These are phyloP conservation scores for Tranzscheliella williamsii DNA, from an alignment of 1,284 basidiomycete genomes.

Conservation along the genomic window DNA sequence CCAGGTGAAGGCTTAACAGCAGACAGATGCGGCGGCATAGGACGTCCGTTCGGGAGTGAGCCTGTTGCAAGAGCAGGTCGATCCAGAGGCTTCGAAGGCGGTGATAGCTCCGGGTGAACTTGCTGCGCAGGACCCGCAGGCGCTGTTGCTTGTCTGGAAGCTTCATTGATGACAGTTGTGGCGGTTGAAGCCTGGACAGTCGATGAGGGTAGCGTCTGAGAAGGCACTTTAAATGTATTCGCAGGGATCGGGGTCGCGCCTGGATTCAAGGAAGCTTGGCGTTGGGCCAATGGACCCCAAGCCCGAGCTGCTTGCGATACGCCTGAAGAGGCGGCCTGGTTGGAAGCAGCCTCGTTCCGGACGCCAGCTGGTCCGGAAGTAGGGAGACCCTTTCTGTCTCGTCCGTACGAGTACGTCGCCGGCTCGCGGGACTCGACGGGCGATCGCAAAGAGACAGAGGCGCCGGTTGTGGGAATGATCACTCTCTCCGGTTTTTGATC, in stretches of 20 bases:
- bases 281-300: constrained; percentile 56
- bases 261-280: constrained; percentile 42
- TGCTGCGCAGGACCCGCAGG: too few species aligned
- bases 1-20: too few species aligned
- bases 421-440: constrained; percentile 27
- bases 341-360: constrained; percentile 9
- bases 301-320: constrained; percentile 22
- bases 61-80: too few species aligned
- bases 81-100: too few species aligned
- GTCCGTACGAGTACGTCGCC: constrained; percentile 13
- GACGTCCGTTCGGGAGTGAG: constrained; percentile 14
- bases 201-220: too few species aligned
- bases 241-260: constrained; percentile 17
- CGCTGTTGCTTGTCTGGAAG: too few species aligned
- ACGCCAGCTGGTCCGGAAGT: constrained; percentile 8
- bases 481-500: constrained; percentile 34
- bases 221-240: too few species aligned
- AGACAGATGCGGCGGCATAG: constrained; percentile 24
- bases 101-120: too few species aligned
- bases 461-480: constrained; percentile 33
- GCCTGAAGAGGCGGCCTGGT: constrained; percentile 8
- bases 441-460: constrained; percentile 37
- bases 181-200: too few species aligned
- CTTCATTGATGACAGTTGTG: too few species aligned
- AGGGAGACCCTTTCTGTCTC: constrained; percentile 16